Evolutionary conservation across 768 basidiomycete species (phyloP).

Genomic region (Kwoniella dejecticola): DNA sequence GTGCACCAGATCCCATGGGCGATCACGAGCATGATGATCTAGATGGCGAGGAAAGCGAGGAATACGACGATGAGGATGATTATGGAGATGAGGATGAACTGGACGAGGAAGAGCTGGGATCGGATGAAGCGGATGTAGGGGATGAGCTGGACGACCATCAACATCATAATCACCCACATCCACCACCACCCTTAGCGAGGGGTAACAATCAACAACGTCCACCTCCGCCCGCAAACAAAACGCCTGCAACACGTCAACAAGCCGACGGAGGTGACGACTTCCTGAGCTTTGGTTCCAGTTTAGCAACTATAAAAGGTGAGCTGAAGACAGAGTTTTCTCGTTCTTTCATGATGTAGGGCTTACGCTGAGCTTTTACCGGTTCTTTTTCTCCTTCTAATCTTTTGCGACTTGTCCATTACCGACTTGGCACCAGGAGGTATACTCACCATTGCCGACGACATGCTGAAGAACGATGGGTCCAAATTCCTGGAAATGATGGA

Average conservation of each 20-base stretch:
- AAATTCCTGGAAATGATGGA: conserved; percentile 99
- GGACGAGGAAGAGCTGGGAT: conserved; percentile 44
- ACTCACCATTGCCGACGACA: conserved; percentile 95
- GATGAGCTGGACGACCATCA: conserved; percentile 64
- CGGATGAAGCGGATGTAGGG: conserved; percentile 46
- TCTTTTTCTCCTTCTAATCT: conserved; percentile 15
- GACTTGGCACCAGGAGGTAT: conserved; percentile 71
- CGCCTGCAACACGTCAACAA: conserved; percentile 21
- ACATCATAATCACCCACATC: conserved; percentile 58
- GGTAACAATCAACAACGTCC: conserved; percentile 21
- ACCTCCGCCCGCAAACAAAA: conserved; percentile 31
- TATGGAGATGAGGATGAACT: conserved; percentile 50
- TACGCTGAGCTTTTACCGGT: conserved; percentile 47
- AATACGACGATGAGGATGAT: conserved; percentile 55
- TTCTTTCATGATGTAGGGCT: conserved; percentile 26
- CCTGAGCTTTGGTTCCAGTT: conserved; percentile 75
- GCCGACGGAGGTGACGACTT: conserved; percentile 62
- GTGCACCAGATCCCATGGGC: conserved; percentile 46
- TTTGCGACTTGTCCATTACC: conserved; percentile 24
- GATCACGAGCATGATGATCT: conserved; percentile 43
- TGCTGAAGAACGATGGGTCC: conserved; percentile 96
- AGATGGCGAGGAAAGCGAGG: conserved; percentile 60
- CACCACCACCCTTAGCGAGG: conserved; percentile 22
- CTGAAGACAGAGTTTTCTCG: neutral
- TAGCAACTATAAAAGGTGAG: conserved; percentile 68